Evolutionary conservation across 2,329 filamentous ascomycete genomes (phyloP), one percentile per base, ranked within the genome.

Genomic region (Berkeleyomyces rouxiae): DNA sequence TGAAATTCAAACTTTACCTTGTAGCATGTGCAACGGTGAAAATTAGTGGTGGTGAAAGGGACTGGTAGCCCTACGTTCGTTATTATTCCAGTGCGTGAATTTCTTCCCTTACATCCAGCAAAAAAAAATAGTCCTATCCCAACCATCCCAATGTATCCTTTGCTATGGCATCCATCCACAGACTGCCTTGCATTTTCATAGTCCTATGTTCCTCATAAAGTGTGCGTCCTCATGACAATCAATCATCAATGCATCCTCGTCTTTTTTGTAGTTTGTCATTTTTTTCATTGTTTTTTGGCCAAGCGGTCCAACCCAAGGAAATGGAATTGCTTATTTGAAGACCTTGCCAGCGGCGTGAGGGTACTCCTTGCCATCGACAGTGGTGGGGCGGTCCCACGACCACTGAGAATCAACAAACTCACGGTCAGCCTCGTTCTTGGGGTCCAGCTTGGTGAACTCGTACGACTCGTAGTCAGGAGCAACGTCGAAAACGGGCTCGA

Each of bases 381-480:
- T 78, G 71, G 91, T 78, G 68, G 88, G 85, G 79, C 89, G 87
- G 76, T 97, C 93, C 88, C 90, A 96, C 67, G 83, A 80, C 93
- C 93, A 99, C 78, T 86, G 81, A 74, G 87, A 84, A 72, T 93
- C 84, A 72, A 99, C 80, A 74, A 88, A 91, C 74, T 87, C 85
- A 73, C 82, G 84, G 82, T 97, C 89, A 76, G 91, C 90, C 62
- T 82, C 75, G 74, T 89, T 96, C 75, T 76, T 83, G 74, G 84
- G 86, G 82, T 99, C 92, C 71, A 99, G 90, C 87, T 96, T 97
- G 75, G 79, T 87, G 85, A 97, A 97, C 70, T 82, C 76, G 83
- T 97, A 99, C 80, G 87, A 92, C 84, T 99, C 93, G 76, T 82
- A 90, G 79, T 99, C 93, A 71, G 93, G 93, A 73, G 92, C 93